Base-by-base conservation (phyloP, 768 basidiomycete species). In the Suillus spraguei region DNA sequence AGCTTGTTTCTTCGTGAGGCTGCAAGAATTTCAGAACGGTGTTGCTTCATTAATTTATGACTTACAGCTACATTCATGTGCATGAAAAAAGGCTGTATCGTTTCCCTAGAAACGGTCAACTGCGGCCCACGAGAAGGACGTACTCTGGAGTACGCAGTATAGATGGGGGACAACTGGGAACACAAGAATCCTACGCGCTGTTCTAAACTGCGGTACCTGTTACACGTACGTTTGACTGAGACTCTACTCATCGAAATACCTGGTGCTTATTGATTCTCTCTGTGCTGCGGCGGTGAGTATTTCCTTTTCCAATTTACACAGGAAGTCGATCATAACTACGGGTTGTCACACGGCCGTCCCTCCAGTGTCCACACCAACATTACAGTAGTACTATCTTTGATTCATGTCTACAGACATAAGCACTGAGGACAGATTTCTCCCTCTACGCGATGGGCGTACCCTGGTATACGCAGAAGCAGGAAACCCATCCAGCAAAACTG, bases 401-500 rank as follows among this genome's bases (percentile, higher is more conserved):
- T 58, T 20, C 24, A 58, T 58, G 56, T 58, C 24, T 32, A 32
- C 42, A 60, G 33, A 60, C 32, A 35, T 9, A 9, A 10, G 55
- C 22, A 42, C 38, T 32, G 35, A 67, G 64, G 71, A 35, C 24
- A 53, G 42, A 60, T 33, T 32, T 9, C 71, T 79, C 32, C 46
- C 63, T 3, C 53, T 79, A 14, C 42, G 64, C 4, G 68, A 79
- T 59, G 84, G 82, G 9, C 82, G 85, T 44, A 80, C 72, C 9
- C 74, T 87, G 8, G 86, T 84, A 3, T 88, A 87, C 64, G 79
- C 79, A n/a, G 81, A 83, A 32, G 75, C 71, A 10, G 87, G 87
- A 6, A 80, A 85, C 64, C 72, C 79, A 1, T 78, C 80, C 33
- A 86, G 85, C 72, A 72, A 74, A 2, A 76, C 76, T 16, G 70